A percentile compares a stretch with the other conserved stretches of the same genome.
Evolutionary conservation across 192 early-diverging fungal species (phyloP).

Genomic region (Coemansia aciculifera): DNA sequence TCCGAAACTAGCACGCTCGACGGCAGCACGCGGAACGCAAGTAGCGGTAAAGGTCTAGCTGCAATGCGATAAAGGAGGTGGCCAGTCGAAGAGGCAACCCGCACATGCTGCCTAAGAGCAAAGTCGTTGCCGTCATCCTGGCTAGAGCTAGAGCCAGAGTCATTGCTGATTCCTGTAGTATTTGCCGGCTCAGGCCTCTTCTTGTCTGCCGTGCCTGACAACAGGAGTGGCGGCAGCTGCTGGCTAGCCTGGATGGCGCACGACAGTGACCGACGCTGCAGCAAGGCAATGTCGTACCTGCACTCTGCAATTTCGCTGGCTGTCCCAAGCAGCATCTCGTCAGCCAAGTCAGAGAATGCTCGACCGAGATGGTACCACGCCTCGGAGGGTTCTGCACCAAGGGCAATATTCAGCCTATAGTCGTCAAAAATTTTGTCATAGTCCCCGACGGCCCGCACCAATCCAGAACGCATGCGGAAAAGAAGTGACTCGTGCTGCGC

Average conservation of each 20-base stretch:
- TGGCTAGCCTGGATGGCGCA: conserved; percentile 40
- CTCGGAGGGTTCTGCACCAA: conserved; percentile 29
- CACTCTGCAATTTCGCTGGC: conserved; percentile 36
- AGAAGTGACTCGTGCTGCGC: conserved; percentile 40
- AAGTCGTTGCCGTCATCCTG: background rate
- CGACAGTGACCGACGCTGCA: conserved; percentile 41
- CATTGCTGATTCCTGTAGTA: background rate
- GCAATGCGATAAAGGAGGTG: conserved; percentile 37
- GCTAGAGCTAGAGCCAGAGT: background rate
- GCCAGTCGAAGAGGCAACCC: conserved; percentile 25
- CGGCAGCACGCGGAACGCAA: conserved; percentile 40
- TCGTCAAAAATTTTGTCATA: conserved; percentile 51
- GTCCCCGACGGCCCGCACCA: conserved; percentile 41
- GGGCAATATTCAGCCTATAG: conserved; percentile 44
- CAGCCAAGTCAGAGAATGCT: conserved; percentile 45
- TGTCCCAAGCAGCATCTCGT: conserved; percentile 46
- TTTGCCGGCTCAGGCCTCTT: background rate
- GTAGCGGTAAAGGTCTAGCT: conserved; percentile 28
- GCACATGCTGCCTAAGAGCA: conserved; percentile 14
- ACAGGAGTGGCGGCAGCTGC: conserved; percentile 15
- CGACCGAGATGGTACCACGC: conserved; percentile 43
- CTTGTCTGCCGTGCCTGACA: background rate
- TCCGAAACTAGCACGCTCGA: conserved; percentile 35
- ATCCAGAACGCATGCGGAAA: conserved; percentile 45
- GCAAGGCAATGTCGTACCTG: conserved; percentile 30